phyloP scores from a whole-genome alignment of 345 rosid genomes.

The Salix exigua region DNA sequence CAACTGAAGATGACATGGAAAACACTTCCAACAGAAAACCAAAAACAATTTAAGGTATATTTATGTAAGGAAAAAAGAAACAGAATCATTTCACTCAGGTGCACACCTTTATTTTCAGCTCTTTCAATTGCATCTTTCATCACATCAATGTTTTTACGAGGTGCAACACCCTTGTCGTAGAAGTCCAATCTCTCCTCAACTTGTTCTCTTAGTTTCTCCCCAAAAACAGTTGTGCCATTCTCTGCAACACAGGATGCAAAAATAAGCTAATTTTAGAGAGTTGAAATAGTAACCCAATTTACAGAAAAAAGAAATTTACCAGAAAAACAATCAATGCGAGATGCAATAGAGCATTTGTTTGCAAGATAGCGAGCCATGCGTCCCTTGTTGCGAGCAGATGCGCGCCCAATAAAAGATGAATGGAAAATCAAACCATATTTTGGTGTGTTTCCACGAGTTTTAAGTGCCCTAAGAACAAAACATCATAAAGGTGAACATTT shows the following conservation, averaged over 20 bases:
- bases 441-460: constrained; percentile 95
- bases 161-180: constrained; percentile 92
- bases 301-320: constrained; percentile 37
- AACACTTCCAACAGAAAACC: background rate
- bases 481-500: background rate
- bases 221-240: constrained; percentile 49
- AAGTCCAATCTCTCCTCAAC: constrained; percentile 90
- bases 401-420: constrained; percentile 88
- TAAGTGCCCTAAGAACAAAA: constrained; percentile 57
- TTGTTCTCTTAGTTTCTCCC: constrained; percentile 92
- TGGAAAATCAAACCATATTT: constrained; percentile 93
- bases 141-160: constrained; percentile 91
- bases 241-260: constrained; percentile 37
- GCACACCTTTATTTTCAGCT: constrained; percentile 50
- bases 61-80: background rate
- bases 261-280: background rate
- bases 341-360: constrained; percentile 92
- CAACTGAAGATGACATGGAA: background rate
- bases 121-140: constrained; percentile 72
- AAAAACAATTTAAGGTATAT: background rate
- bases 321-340: constrained; percentile 87
- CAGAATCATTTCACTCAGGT: background rate
- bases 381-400: constrained; percentile 86
- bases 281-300: background rate
- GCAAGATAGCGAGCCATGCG: constrained; percentile 96